These are phyloP conservation scores for Capsicum rhomboideum DNA, from an alignment of 257 asterid species.

Conservation along the genomic window DNA sequence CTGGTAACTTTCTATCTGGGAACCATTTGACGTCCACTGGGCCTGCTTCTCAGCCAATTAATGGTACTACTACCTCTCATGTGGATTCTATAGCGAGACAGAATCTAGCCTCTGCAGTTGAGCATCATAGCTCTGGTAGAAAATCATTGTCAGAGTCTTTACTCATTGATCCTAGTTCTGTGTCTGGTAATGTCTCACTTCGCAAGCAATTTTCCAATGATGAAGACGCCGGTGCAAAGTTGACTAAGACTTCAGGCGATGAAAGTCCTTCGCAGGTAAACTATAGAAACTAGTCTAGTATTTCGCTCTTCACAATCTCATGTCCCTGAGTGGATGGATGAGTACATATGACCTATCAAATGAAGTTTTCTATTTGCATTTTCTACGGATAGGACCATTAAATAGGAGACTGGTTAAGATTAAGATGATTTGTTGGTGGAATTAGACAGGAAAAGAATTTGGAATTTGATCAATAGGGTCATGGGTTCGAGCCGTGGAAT, in stretches of 20 bases:
- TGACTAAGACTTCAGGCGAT: slow-evolving; percentile 47
- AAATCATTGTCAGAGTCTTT: slow-evolving; percentile 88
- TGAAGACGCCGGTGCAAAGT: slow-evolving; percentile 39
- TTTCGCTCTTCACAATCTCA: neutral
- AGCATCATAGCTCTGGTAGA: slow-evolving; percentile 91
- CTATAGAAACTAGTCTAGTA: neutral
- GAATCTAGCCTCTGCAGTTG: slow-evolving; percentile 68
- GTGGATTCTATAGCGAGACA: slow-evolving; percentile 55
- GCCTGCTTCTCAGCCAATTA: slow-evolving; percentile 41
- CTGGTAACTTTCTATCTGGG: slow-evolving; percentile 62
- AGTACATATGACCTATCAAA: neutral
- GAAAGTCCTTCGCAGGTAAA: slow-evolving; percentile 14
- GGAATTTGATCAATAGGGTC: neutral
- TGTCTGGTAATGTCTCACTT: slow-evolving; percentile 71
- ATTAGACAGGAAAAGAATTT: neutral
- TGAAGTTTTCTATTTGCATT: neutral
- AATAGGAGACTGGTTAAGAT: neutral
- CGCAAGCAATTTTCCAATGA: slow-evolving; percentile 77
- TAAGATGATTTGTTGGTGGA: neutral
- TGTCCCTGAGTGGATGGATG: neutral
- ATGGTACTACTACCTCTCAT: slow-evolving; percentile 36
- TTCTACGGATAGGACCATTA: neutral
- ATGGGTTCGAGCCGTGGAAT: neutral
- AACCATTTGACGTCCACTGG: slow-evolving; percentile 30
- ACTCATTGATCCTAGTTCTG: slow-evolving; percentile 51